Conservation (phyloP, 1,139 yeast genomes). For the Pichia kudriavzevii region DNA sequence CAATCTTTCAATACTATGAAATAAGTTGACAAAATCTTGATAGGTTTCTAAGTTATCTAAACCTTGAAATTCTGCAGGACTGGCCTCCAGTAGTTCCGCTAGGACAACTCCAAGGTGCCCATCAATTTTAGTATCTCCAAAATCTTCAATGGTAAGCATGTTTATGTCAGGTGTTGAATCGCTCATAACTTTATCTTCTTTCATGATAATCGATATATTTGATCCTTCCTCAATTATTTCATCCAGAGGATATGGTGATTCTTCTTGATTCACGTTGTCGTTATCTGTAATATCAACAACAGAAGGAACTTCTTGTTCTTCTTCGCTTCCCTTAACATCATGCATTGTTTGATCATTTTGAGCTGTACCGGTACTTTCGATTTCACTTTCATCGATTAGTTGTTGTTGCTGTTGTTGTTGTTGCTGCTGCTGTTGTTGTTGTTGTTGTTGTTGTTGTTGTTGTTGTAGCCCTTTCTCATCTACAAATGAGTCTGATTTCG, state of each 20-base stretch:
- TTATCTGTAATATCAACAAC: slow-evolving; percentile 3
- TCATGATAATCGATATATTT: slow-evolving; percentile 3
- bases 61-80: too few relatives aligned
- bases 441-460: too few relatives aligned
- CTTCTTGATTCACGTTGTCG: slow-evolving; percentile 4
- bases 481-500: too few relatives aligned
- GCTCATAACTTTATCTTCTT: slow-evolving; percentile 16
- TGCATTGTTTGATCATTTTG: too few relatives aligned
- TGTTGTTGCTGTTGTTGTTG: too few relatives aligned
- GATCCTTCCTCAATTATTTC: slow-evolving; percentile 3
- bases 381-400: slow-evolving; percentile 4
- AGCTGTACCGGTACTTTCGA: too few relatives aligned
- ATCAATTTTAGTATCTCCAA: not conserved
- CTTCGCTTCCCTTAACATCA: slow-evolving; percentile 1
- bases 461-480: too few relatives aligned
- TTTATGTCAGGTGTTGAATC: slow-evolving; percentile 25
- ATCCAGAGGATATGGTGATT: slow-evolving; percentile 6
- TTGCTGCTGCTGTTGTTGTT: too few relatives aligned
- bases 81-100: slow-evolving; percentile 3
- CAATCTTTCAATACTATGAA: too few relatives aligned
- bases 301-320: not conserved
- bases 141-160: slow-evolving; percentile 16
- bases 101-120: slow-evolving; percentile 8
- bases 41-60: too few relatives aligned
- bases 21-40: too few relatives aligned